A percentile compares a stretch with the other conserved stretches of the same genome.
phyloP scores from a whole-genome alignment of 2,329 filamentous ascomycete species.

The Pyricularia pennisetigena region DNA sequence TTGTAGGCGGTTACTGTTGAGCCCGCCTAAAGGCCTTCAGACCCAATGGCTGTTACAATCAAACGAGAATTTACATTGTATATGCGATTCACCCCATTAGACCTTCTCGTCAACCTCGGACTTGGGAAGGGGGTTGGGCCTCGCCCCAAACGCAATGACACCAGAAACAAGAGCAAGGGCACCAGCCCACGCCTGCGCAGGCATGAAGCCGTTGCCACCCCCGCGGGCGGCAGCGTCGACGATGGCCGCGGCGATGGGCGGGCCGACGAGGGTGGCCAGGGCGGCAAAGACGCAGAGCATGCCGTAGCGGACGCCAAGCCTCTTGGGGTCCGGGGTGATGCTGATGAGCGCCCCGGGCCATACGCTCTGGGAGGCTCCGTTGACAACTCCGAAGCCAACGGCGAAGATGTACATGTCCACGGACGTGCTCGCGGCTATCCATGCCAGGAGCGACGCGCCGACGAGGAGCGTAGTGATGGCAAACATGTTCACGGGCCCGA shows the following conservation, averaged over 20 bases:
- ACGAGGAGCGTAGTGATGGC: constrained; percentile 36
- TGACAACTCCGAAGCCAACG: constrained; percentile 31
- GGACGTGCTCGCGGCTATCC: constrained; percentile 38
- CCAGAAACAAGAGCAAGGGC: constrained; percentile 9
- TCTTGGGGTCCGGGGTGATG: constrained; percentile 25
- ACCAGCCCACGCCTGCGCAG: constrained; percentile 12
- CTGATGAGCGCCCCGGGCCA: constrained; percentile 23
- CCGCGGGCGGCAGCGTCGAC: constrained; percentile 5
- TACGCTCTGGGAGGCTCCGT: constrained; percentile 29
- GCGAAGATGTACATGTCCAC: constrained; percentile 32
- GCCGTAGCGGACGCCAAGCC: constrained; percentile 31
- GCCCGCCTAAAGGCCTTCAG: neutral
- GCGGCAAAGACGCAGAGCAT: constrained; percentile 29
- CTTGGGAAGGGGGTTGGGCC: neutral
- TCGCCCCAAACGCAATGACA: neutral
- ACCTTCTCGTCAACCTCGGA: neutral
- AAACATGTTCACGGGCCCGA: constrained; percentile 36
- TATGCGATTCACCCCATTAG: neutral
- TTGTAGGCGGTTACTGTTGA: neutral
- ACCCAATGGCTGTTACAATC: too few relatives aligned
- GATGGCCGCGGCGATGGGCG: constrained; percentile 18
- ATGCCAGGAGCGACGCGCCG: constrained; percentile 18
- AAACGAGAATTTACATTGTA: neutral
- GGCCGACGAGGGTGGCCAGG: constrained; percentile 30
- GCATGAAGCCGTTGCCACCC: constrained; percentile 6